Conservation (phyloP, 768 basidiomycete species). For the Tephrocybe sp. region DNA sequence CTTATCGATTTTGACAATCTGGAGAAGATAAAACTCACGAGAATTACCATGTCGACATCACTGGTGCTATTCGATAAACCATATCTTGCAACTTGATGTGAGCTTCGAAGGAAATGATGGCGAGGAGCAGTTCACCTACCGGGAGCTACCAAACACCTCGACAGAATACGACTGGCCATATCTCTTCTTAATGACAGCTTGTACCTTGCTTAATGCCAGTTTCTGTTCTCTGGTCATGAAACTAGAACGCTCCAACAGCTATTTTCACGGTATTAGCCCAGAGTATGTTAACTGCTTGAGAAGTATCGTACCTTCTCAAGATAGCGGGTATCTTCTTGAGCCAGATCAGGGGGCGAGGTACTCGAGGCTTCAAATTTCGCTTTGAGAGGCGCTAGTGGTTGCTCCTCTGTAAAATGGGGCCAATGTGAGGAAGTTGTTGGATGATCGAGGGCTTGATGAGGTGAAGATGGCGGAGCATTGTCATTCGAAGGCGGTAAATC, state of each 20-base stretch:
- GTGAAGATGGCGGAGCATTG: too few species aligned
- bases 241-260: too few species aligned
- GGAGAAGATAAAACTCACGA: conserved; percentile 35
- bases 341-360: too few species aligned
- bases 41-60: conserved; percentile 52
- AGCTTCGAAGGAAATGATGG: background rate
- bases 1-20: background rate
- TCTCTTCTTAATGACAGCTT: conserved; percentile 20
- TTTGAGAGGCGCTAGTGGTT: too few species aligned
- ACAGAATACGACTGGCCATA: conserved; percentile 36
- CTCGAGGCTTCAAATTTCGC: too few species aligned
- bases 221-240: background rate
- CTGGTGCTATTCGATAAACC: conserved; percentile 37
- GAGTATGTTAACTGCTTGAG: too few species aligned
- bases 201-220: conserved; percentile 13
- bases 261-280: too few species aligned
- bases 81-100: conserved; percentile 27
- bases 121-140: conserved; percentile 10
- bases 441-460: too few species aligned
- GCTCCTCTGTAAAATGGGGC: too few species aligned
- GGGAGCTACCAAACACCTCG: conserved; percentile 46
- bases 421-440: too few species aligned
- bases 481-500: too few species aligned
- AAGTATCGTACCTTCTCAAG: background rate
- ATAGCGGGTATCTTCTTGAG: too few species aligned